These are phyloP conservation scores for Xylaria sp. DNA, from an alignment of 2,329 filamentous ascomycete species.

Conservation along the genomic window DNA sequence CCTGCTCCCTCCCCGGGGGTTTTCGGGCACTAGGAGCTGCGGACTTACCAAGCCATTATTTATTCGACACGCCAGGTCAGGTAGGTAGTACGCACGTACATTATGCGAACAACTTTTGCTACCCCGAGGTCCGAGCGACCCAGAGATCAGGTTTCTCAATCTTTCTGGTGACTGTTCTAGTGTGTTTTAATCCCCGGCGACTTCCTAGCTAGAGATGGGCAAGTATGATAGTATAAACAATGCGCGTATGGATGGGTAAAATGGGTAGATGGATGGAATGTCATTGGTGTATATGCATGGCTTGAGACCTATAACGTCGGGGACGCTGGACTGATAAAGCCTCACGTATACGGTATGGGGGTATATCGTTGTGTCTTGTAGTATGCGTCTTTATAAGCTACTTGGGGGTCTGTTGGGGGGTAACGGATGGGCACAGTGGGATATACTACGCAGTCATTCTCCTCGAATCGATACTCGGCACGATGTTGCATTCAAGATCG, in stretches of 20 bases:
- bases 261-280: neutral
- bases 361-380: neutral
- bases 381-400: neutral
- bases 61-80: conserved; percentile 16
- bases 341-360: neutral
- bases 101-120: conserved; percentile 23
- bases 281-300: neutral
- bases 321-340: neutral
- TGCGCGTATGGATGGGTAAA: neutral
- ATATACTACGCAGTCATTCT: neutral
- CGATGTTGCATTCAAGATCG: conserved; percentile 31
- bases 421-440: neutral
- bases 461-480: conserved; percentile 9
- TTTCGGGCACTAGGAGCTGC: conserved; percentile 26
- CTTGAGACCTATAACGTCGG: conserved; percentile 2
- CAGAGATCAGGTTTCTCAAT: conserved; percentile 9
- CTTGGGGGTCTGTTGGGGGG: neutral
- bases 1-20: neutral
- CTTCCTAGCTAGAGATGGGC: conserved; percentile 4
- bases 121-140: conserved; percentile 30
- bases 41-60: conserved; percentile 28
- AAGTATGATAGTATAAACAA: neutral
- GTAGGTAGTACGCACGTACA: conserved; percentile 5
- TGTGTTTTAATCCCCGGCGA: conserved; percentile 20
- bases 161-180: neutral